A percentile compares a stretch with the other conserved stretches of the same genome.
phyloP scores from a whole-genome alignment of 805 yeast genomes.

The Candida chauliodis region DNA sequence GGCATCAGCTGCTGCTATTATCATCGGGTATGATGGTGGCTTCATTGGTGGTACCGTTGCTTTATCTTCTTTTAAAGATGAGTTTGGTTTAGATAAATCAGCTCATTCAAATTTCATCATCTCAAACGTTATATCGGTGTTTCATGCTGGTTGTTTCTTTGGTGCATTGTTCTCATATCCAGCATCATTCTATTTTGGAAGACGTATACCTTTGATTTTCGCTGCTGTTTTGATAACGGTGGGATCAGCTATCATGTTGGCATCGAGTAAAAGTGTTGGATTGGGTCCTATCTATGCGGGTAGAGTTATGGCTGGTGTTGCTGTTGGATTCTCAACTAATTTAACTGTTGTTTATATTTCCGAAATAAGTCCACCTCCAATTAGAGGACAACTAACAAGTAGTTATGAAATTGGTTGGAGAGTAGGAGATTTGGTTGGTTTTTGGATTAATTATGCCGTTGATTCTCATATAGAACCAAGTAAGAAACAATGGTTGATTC shows the following conservation, averaged over 20 bases:
- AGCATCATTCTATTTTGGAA: slow-evolving; percentile 30
- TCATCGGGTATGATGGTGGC: slow-evolving; percentile 40
- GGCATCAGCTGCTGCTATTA: slow-evolving; percentile 38
- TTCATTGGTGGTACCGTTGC: slow-evolving; percentile 41
- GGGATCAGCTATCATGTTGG: slow-evolving; percentile 37
- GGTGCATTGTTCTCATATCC: slow-evolving; percentile 39
- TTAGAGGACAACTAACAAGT: slow-evolving; percentile 37
- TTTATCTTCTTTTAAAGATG: slow-evolving; percentile 26
- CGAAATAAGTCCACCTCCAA: slow-evolving; percentile 50
- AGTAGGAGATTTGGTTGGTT: slow-evolving; percentile 51
- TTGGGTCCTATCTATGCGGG: slow-evolving; percentile 49
- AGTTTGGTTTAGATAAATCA: slow-evolving; percentile 24
- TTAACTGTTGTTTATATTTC: slow-evolving; percentile 54
- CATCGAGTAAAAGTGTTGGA: slow-evolving; percentile 22
- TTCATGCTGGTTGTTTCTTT: slow-evolving; percentile 39
- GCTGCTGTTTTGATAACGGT: slow-evolving; percentile 31
- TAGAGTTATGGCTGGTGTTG: slow-evolving; percentile 51
- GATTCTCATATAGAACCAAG: slow-evolving; percentile 16
- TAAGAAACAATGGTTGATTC: slow-evolving; percentile 48
- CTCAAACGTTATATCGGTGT: slow-evolving; percentile 36
- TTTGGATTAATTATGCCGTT: slow-evolving; percentile 54
- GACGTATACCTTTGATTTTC: slow-evolving; percentile 26
- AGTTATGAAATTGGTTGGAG: slow-evolving; percentile 45
- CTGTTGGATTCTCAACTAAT: slow-evolving; percentile 55
- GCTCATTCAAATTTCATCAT: slow-evolving; percentile 19